Evolutionary conservation across 306 rosid genomes (phyloP), one percentile per base, ranked within the genome.

Genomic region (Castanea sativa): DNA sequence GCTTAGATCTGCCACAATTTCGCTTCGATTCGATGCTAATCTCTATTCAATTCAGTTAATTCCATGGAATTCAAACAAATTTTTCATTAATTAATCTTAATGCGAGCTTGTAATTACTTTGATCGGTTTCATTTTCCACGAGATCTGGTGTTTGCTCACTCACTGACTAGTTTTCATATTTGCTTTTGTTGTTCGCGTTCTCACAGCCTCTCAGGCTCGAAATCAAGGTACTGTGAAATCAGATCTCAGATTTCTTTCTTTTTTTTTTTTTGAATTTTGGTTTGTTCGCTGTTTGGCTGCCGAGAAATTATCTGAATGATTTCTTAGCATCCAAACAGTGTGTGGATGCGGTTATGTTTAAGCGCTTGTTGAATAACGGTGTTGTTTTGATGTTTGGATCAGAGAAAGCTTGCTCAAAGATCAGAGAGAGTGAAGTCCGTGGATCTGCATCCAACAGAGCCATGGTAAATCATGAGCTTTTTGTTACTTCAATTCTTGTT

Each of bases 151-250:
- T 80, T 35, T 79, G 84, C 68, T 73, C 51, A 69, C 79, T 74
- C 74, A 82, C 88, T 91, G 89, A 91, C 82, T 53, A 19, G 14
- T 77, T 78, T 68, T 74, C 73, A 41, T 81, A 72, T 74, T 73
- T 77, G 80, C 45, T 35, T 80, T 83, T 86, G 27, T 75, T 71
- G 55, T 73, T 68, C 65, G 76, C 76, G 88, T 80, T 52, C 85
- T 83, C 60, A 78, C 93, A 96, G 99, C 99, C 99, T 96, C 97
- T 96, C 89, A 86, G 99, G 90, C 98, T 96, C 78, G 99, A 96
- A 90, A 96, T 96, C 83, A 96, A 96, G 99, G 99, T 96, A 88
- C 73, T 33, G 14, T 51, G 52, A 67, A 19, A 33, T 35, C 38
- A 35, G 72, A 67, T 67, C 72, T 67, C 72, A 67, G 38, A 13